Percentiles rank a stretch among this genome's conserved stretches.
Conservation (phyloP, 148 eudicot genomes). For the Camellia sinensis region DNA sequence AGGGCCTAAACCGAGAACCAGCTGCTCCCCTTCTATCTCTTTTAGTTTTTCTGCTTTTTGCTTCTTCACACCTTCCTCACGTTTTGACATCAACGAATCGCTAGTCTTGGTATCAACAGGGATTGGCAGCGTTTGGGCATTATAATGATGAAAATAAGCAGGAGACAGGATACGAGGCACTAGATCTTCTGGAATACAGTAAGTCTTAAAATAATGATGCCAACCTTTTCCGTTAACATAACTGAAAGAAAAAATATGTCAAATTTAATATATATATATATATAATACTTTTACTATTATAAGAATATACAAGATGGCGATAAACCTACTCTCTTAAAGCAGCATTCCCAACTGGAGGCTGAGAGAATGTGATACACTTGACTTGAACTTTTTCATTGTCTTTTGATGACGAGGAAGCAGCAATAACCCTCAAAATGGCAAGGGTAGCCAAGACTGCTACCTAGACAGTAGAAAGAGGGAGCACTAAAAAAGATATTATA, state of each 20-base stretch:
- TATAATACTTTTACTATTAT: not conserved
- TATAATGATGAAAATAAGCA: constrained; percentile 97
- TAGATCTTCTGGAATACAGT: constrained; percentile 96
- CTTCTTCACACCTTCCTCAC: constrained; percentile 36
- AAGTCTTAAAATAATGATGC: constrained; percentile 91
- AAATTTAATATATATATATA: not conserved
- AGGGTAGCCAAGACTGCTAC: constrained; percentile 97
- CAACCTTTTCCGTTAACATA: constrained; percentile 91
- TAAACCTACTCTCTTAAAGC: constrained; percentile 84
- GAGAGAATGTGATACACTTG: constrained; percentile 97
- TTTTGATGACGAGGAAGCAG: constrained; percentile 58
- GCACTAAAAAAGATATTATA: not conserved
- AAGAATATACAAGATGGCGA: constrained; percentile 3
- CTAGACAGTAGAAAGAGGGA: constrained; percentile 35
- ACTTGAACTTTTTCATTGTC: constrained; percentile 77
- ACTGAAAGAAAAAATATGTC: constrained; percentile 39
- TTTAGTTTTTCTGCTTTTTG: constrained; percentile 45
- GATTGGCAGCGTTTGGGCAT: constrained; percentile 37
- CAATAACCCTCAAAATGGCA: constrained; percentile 88
- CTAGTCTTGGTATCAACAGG: constrained; percentile 35
- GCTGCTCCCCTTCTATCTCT: constrained; percentile 67
- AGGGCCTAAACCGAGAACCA: constrained; percentile 95
- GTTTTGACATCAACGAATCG: constrained; percentile 27
- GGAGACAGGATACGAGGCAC: constrained; percentile 94
- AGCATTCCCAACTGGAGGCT: constrained; percentile 99